Evolutionary conservation across 768 basidiomycete genomes (phyloP).

Genomic region (Mycena haematopus): DNA sequence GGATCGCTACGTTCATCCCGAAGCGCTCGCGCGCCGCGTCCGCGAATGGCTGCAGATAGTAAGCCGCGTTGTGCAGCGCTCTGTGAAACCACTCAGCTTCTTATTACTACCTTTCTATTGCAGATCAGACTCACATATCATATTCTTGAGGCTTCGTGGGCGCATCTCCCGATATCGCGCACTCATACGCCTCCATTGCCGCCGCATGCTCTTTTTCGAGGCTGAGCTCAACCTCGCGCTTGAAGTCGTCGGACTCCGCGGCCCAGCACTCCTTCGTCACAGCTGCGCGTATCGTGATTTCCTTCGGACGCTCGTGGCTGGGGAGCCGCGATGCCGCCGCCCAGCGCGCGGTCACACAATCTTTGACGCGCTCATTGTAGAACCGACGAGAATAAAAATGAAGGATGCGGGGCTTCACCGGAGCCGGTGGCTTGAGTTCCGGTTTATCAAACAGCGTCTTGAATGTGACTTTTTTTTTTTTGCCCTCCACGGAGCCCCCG

Average conservation of each 20-base stretch:
- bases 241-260: background rate
- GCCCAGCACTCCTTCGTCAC: constrained; percentile 1
- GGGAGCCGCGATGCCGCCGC: background rate
- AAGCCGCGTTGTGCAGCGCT: background rate
- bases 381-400: background rate
- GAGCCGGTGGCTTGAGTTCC: background rate
- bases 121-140: background rate
- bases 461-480: background rate
- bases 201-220: background rate
- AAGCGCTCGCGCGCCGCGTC: background rate
- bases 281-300: background rate
- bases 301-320: background rate
- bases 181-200: background rate
- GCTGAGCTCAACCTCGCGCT: background rate
- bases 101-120: background rate
- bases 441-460: background rate
- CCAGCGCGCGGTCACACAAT: background rate
- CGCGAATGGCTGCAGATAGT: constrained; percentile 21
- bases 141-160: background rate
- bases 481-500: background rate
- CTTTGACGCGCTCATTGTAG: background rate
- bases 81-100: background rate
- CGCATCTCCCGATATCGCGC: background rate
- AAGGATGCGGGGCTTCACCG: background rate
- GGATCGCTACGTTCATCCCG: constrained; percentile 9